Evolutionary conservation across 1,139 yeast genomes (phyloP), one percentile per base, ranked within the genome.

Genomic region (Geotrichum aggregatum): DNA sequence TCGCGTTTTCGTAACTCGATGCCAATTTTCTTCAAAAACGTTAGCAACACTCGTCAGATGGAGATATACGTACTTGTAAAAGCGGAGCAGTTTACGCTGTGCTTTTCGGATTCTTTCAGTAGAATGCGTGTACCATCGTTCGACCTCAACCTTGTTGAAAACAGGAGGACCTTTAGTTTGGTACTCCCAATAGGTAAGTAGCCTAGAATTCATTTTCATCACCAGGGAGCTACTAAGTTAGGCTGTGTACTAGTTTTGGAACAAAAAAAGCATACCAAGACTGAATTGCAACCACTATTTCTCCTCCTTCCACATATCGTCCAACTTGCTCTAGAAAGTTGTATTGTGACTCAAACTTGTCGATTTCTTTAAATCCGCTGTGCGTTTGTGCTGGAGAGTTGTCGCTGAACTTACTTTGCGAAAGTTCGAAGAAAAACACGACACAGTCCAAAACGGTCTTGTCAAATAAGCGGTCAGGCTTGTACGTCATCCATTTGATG

Each of bases 311-410:
- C 33, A 91, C 80, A 57, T 77, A 78, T 54, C 69, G 68, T 7
- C 97, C 96, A 26, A 88, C 76, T 61, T 83, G 82, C 61, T 80
- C 85, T 58, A 92, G 72, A 60, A 84, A 83, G 44, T 76, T 75
- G 87, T 95, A 91, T 58, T 80, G 83, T 62, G 86, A 87, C 53
- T 73, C 76, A 51, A 92, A 72, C 63, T 86, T 89, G 63, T 92
- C 98, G 0, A 96, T 94, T 63, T 89, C 97, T 63, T 88, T 88
- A 66, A 87, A 88, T 0, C 96, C 86, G 61, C 92, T 78, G 70
- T 87, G 86, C 21, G 54, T 77, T 38, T 75, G 74, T 2, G 78
- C 73, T 52, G 82, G 78, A 0, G 92, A 82, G 57, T 91, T 81
- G 61, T 88, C 95, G 51, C 88, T 72, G 49, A 91, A 75, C 66